Evolutionary conservation across 257 asterid genomes (phyloP), one percentile per base, ranked within the genome.

Genomic region (Linderniella brevidens): DNA sequence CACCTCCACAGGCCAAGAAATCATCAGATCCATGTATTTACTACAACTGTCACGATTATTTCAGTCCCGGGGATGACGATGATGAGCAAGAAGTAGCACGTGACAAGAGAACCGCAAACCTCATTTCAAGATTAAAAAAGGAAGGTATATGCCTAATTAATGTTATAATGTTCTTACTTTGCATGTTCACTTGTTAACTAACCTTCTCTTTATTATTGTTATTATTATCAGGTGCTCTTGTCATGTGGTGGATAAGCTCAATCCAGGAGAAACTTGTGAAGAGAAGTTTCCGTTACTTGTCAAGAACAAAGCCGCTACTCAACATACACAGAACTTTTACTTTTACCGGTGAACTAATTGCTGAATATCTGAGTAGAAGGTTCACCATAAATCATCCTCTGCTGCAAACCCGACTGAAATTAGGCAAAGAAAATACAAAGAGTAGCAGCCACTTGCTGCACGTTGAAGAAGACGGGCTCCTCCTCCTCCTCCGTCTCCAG

Each of bases 11-110:
- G 97, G 85, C 63, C 54, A 69, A 70, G 62, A 18, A 6, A 6
- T 25, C 66, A 61, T 67, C 74, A 48, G 92, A 74, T 60, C 57
- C 76, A 49, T 70, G 75, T 16, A 49, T 67, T 53, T 81, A 69
- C 66, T 72, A 73, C 55, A 86, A 78, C 37, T 81, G 86, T 48
- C 63, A 70, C 35, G 94, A 86, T 59, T 61, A 63, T 50, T 74
- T 76, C 60, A 62, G 67, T 55, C 65, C 71, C 50, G 60, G 35
- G 41, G 61, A 58, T 46, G 42, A 62, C 58, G 64, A 46, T 58
- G 64, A 46, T 58, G 41, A 55, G 45, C 63, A 59, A 49, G 19
- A 58, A 58, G 39, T 62, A 51, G 19, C 64, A 49, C 36, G 58
- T 48, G 56, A 54, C 57, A 19, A 35, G 50, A n/a, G n/a, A n/a